These are phyloP conservation scores for Alloascoidea hylecoeti DNA, from an alignment of 805 yeast species.

Conservation along the genomic window DNA sequence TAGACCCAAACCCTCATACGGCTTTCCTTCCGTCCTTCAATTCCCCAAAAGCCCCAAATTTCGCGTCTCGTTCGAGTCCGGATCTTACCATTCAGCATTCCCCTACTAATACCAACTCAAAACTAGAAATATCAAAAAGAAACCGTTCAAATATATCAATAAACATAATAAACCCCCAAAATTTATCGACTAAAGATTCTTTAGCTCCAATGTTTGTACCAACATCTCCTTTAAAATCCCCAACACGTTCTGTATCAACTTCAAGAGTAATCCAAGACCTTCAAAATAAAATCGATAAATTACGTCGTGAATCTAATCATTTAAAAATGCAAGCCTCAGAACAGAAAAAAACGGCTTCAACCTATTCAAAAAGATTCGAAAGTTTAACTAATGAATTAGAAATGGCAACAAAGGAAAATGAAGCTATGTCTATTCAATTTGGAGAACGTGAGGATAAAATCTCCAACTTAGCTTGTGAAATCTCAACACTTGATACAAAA, in stretches of 20 bases:
- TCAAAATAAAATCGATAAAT: neutral
- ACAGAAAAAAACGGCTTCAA: neutral
- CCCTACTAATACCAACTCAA: too few relatives aligned
- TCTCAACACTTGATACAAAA: neutral
- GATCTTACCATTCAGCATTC: too few relatives aligned
- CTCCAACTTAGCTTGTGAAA: neutral
- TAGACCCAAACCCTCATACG: neutral
- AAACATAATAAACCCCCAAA: too few relatives aligned
- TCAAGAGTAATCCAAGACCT: neutral
- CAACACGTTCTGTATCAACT: too few relatives aligned
- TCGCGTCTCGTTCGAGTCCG: too few relatives aligned
- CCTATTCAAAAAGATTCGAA: neutral
- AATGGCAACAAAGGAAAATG: neutral
- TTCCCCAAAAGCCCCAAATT: neutral
- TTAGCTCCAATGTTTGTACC: too few relatives aligned
- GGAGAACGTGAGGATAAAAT: neutral
- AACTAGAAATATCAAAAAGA: too few relatives aligned
- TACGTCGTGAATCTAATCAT: conserved; percentile 1
- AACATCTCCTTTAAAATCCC: too few relatives aligned
- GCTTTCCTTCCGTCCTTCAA: neutral
- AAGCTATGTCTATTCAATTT: neutral
- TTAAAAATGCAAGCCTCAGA: neutral
- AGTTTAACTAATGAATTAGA: neutral
- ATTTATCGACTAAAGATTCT: too few relatives aligned
- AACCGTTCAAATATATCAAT: too few relatives aligned